Base-by-base conservation (phyloP, 441 rosid species). In the Manihot esculenta region DNA sequence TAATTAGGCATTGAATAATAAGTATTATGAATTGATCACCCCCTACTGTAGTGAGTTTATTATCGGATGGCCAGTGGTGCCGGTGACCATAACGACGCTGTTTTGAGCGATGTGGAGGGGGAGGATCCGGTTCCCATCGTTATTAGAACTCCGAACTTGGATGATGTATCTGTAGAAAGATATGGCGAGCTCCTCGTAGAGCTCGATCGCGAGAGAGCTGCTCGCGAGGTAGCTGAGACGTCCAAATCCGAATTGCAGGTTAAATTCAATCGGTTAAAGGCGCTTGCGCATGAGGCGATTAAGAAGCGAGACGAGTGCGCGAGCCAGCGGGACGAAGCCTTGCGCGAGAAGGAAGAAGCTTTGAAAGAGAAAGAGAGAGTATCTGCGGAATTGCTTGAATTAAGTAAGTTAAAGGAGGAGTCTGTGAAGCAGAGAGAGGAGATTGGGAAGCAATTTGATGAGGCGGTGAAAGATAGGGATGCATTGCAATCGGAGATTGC, bases 81-180 rank as follows among this genome's bases (percentile, higher is more conserved):
- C 71, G 89, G 81, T 7, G 93, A 89, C 44, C 91, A 89, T 60
- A 81, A 82, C 47, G 90, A 87, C 62, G 86, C 91, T 8, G 87
- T 91, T 72, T 88, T 92, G 69, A 94, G 99, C 82, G 97, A 92
- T 78, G 91, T 92, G 42, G 97, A 89, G 64, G 86, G 79, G 54
- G 96, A 90, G 26, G 96, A 87, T 73, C 80, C 88, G 71, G 71
- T 72, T 58, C 79, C 86, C 48, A 77, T 87, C 68, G 81, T 76
- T 24, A 50, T 82, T 41, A 66, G 74, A 24, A 81, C 69, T 64
- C 75, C 84, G 47, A 80, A 76, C 33, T 67, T 15, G 35, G 94
- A 83, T 30, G 87, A 82, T 9, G 62, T 78, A 1, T 75, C 86
- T 10, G 72, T 80, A n/a, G 94, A 85, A 70, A 84, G 73, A 69